Base-by-base conservation (phyloP, 2,329 filamentous ascomycete species). In the Diaporthe capsici region DNA sequence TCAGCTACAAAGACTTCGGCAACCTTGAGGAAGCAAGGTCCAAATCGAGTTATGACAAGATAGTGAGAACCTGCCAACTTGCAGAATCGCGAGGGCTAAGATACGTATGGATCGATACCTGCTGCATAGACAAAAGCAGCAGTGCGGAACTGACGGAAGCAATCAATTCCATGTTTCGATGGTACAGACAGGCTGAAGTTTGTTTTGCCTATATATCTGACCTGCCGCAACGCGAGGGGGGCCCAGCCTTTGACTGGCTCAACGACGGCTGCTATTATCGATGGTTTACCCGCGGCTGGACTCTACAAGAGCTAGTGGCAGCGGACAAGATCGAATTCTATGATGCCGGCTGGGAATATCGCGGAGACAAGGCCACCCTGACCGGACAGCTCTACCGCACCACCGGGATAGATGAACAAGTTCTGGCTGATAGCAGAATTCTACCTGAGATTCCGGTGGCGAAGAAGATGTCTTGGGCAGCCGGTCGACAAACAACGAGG, bases 401-500 rank as follows among this genome's bases (percentile, higher is more conserved):
- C 57, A 76, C 75, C 17, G 75, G 72, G 4, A 75, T 76, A 39
- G 75, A 76, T 28, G 53, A 68, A 22, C 49, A 60, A 6, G 67
- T 72, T 13, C 51, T 76, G 28, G 60, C 60, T 20, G 47, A 76
- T 51, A 71, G 57, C 37, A 57, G 47, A 3, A 20, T 71, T 2
- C 20, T 77, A 28, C 44, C 73, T 39, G 53, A 37, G 6, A 74
- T 73, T 39, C 73, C 77, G 37, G 60, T 81, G 9, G 78, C 79
- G 7, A 55, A 75, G 31, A 76, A 77, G 60, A 82, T 81, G 80
- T 81, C 79, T 6, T 81, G 80, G 80, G 80, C 79, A 28, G 73
- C 79, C 3, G 44, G 63, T 13, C 73, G 80, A 37, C 22, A 76
- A 49, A 80, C 77, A 17, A 80, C 74, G 6, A 76, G 78, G n/a